These are phyloP conservation scores for Holtermannia corniformis DNA, from an alignment of 768 basidiomycete genomes.

Conservation along the genomic window DNA sequence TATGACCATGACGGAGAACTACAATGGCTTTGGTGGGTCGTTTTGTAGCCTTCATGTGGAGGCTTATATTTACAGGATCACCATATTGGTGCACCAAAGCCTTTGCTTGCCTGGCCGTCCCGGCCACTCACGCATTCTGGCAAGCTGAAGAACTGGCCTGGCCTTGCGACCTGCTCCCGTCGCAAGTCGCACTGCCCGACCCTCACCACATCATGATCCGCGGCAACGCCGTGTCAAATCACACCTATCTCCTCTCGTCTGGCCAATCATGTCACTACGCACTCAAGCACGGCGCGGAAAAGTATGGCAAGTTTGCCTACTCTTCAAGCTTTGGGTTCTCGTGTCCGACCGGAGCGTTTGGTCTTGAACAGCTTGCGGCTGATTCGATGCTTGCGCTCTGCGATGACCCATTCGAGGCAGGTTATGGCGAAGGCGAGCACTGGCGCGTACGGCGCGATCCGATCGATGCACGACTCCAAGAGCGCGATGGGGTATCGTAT, in stretches of 20 bases:
- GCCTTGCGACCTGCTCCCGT: slow-evolving; percentile 47
- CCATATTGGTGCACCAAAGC: slow-evolving; percentile 77
- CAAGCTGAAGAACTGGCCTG: slow-evolving; percentile 56
- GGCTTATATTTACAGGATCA: slow-evolving; percentile 48
- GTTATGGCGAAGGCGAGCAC: slow-evolving; percentile 50
- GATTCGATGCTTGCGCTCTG: slow-evolving; percentile 63
- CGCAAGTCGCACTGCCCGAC: slow-evolving; percentile 50
- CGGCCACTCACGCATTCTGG: slow-evolving; percentile 66
- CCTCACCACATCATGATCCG: slow-evolving; percentile 62
- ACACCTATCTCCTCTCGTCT: slow-evolving; percentile 63
- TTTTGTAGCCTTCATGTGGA: background rate
- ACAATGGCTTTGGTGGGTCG: slow-evolving; percentile 48
- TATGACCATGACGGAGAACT: slow-evolving; percentile 64
- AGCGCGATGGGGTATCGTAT: slow-evolving; percentile 47
- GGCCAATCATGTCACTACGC: slow-evolving; percentile 73
- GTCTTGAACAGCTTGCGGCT: slow-evolving; percentile 61
- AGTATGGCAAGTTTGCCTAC: slow-evolving; percentile 70
- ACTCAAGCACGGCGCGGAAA: slow-evolving; percentile 66
- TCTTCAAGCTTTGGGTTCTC: slow-evolving; percentile 69
- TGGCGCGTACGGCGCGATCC: slow-evolving; percentile 63
- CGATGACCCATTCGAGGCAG: slow-evolving; percentile 47
- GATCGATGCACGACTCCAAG: slow-evolving; percentile 47
- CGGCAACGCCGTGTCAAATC: slow-evolving; percentile 43
- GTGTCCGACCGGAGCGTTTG: slow-evolving; percentile 58
- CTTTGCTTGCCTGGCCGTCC: slow-evolving; percentile 57